Evolutionary conservation across 306 rosid genomes (phyloP).

Genomic region (Acacia confusa): DNA sequence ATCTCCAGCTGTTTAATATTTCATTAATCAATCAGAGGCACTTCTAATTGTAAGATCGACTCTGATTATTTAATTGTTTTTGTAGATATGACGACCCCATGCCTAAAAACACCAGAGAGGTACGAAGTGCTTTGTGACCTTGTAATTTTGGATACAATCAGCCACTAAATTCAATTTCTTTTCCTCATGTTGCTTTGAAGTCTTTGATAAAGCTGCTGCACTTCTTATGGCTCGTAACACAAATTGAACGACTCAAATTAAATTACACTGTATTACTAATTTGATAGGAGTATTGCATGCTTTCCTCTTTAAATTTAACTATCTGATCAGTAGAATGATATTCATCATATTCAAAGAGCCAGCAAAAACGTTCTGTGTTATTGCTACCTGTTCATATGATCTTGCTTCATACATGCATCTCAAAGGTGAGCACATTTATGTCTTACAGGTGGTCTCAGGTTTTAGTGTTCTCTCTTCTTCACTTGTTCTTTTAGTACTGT

Average conservation of each 20-base stretch:
- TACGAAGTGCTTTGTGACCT: conserved; percentile 39
- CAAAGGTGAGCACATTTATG: neutral
- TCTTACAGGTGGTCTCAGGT: neutral
- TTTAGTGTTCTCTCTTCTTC: neutral
- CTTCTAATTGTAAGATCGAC: neutral
- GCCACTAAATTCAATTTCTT: neutral
- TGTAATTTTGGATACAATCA: conserved; percentile 1
- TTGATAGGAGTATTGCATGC: conserved; percentile 3
- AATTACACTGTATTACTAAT: neutral
- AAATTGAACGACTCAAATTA: neutral
- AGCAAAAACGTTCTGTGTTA: neutral
- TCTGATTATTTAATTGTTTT: neutral
- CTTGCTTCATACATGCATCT: neutral
- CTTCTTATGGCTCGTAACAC: neutral
- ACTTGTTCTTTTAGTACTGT: neutral
- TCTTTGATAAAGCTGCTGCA: conserved; percentile 1
- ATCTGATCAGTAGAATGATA: neutral
- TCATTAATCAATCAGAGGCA: neutral
- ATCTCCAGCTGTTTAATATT: neutral
- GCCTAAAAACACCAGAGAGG: conserved; percentile 90
- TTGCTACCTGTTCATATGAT: neutral
- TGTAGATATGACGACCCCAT: conserved; percentile 78
- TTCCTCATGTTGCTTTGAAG: conserved; percentile 20
- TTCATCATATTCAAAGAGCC: neutral
- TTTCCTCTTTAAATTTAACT: neutral